Evolutionary conservation across 495 filamentous ascomycete species (phyloP).

Genomic region (Penicillium malachiteum): DNA sequence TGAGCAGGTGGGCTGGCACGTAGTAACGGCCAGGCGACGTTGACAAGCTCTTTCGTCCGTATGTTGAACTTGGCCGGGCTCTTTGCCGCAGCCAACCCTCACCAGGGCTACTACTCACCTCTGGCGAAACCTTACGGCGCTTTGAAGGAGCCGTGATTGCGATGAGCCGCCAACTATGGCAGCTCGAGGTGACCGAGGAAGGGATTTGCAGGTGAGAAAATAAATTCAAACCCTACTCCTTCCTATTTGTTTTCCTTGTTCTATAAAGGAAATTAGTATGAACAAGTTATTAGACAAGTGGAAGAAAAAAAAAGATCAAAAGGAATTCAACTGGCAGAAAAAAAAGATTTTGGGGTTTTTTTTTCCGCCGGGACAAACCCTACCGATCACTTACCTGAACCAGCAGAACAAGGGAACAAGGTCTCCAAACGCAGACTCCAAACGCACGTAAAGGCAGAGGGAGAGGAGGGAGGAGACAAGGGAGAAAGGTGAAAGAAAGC

Average conservation of each 20-base stretch:
- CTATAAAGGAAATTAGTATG: neutral
- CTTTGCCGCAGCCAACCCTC: neutral
- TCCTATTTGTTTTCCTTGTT: neutral
- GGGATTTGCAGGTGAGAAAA: conserved; percentile 3
- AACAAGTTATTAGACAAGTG: neutral
- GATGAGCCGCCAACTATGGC: conserved; percentile 66
- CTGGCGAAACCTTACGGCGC: conserved; percentile 76
- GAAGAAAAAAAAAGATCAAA: neutral
- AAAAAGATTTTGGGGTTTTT: neutral
- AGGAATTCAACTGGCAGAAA: neutral
- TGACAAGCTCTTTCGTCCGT: conserved; percentile 24
- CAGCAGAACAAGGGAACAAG: too few relatives aligned
- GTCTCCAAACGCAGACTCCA: too few relatives aligned
- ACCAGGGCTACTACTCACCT: conserved; percentile 47
- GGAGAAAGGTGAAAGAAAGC: too few relatives aligned
- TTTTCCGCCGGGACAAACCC: neutral
- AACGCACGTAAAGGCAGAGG: too few relatives aligned
- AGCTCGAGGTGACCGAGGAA: conserved; percentile 40
- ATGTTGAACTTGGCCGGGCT: too few relatives aligned
- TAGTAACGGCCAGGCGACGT: conserved; percentile 44
- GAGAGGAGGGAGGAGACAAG: too few relatives aligned
- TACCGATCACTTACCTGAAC: neutral
- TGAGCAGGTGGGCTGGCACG: conserved; percentile 62
- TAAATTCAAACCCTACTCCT: neutral
- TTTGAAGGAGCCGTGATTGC: conserved; percentile 88